Percentiles rank a stretch among this genome's conserved stretches.
These are phyloP conservation scores for Heliosperma pusillum DNA, from an alignment of 148 eudicot genomes.

Conservation along the genomic window DNA sequence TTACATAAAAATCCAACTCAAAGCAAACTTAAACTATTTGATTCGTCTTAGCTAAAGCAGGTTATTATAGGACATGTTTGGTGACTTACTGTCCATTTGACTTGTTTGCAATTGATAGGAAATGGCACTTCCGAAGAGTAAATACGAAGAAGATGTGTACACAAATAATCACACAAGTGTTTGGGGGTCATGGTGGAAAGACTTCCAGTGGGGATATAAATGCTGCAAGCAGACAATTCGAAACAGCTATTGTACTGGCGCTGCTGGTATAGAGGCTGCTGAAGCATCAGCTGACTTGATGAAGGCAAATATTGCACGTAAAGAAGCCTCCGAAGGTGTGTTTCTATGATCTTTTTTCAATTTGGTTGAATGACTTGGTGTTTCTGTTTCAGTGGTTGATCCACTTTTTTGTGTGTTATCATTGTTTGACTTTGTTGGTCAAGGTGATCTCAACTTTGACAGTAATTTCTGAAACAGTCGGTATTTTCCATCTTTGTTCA, in stretches of 20 bases:
- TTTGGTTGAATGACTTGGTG: too few species aligned
- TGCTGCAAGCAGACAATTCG: slow-evolving; percentile 70
- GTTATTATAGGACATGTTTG: too few species aligned
- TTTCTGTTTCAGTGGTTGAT: not conserved
- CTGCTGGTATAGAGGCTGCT: slow-evolving; percentile 96
- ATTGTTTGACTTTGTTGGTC: too few species aligned
- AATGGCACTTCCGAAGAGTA: slow-evolving; percentile 67
- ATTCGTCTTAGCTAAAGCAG: too few species aligned
- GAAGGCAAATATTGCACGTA: slow-evolving; percentile 91
- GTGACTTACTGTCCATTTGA: not conserved
- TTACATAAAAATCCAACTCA: too few species aligned
- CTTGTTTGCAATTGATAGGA: slow-evolving; percentile 39
- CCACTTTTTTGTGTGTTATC: not conserved
- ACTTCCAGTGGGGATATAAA: slow-evolving; percentile 90
- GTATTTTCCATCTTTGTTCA: not conserved
- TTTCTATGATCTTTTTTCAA: not conserved
- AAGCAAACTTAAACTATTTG: too few species aligned
- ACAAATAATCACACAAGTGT: slow-evolving; percentile 71
- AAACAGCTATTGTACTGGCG: slow-evolving; percentile 88
- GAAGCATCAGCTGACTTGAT: slow-evolving; percentile 81
- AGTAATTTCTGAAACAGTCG: too few species aligned
- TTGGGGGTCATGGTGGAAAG: slow-evolving; percentile 97
- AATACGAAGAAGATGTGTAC: slow-evolving; percentile 85
- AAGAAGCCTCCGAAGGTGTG: slow-evolving; percentile 78
- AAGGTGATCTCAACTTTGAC: too few species aligned